Percentiles rank a stretch among this genome's conserved stretches.
Conservation (phyloP, 306 rosid genomes). For the Bauhinia variegata region DNA sequence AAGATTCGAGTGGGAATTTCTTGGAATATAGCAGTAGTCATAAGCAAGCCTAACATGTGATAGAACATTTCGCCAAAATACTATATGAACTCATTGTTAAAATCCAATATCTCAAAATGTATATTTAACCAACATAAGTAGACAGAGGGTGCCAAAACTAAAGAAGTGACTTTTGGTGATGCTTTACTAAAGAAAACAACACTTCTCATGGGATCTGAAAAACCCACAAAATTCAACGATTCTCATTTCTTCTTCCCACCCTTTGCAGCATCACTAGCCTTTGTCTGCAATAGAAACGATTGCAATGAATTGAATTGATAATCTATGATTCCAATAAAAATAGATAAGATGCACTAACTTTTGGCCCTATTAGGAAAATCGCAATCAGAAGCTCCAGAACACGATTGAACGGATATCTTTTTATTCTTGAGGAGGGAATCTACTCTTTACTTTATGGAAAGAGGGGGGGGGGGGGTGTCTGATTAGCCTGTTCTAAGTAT, state of each 20-base stretch:
- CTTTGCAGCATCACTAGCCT: constrained; percentile 65
- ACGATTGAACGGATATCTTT: too few relatives aligned
- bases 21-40: too few relatives aligned
- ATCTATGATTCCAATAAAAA: neutral
- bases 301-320: neutral
- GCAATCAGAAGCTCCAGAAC: too few relatives aligned
- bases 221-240: neutral
- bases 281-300: constrained; percentile 43
- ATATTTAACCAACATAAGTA: neutral
- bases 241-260: constrained; percentile 60
- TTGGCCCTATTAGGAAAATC: too few relatives aligned
- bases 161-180: neutral
- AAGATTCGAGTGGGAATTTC: too few relatives aligned
- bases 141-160: neutral
- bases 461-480: neutral
- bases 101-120: too few relatives aligned
- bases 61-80: too few relatives aligned
- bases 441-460: neutral
- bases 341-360: too few relatives aligned
- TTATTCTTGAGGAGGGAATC: too few relatives aligned
- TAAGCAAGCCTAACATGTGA: too few relatives aligned
- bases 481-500: neutral
- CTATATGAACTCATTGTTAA: too few relatives aligned
- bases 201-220: neutral
- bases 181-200: neutral